Evolutionary conservation across 2,329 filamentous ascomycete species (phyloP), one percentile per base, ranked within the genome.

Genomic region (Fusarium keratoplasticum): DNA sequence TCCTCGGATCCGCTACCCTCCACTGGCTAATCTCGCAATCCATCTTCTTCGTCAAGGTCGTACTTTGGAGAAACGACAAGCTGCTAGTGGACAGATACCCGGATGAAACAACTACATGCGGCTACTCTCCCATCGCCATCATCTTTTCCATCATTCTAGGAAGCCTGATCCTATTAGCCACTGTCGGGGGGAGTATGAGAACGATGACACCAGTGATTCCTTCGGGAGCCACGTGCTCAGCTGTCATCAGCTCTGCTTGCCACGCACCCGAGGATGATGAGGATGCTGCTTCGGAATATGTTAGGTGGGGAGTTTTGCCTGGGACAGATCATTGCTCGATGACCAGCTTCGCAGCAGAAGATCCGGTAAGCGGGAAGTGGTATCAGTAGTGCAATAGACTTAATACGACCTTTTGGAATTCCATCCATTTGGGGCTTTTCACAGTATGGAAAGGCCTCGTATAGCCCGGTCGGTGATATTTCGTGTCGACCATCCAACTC

Each of bases 121-220:
- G 55, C 35, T 58, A 58, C 55, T 58, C 55, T 5, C 55, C 55
- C 55, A 58, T 58, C 35, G 55, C 55, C 35, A 40, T 58, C 35
- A 58, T 58, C 22, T 58, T 58, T 7, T 58, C 55, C 1, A 58
- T 58, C 7, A 58, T 58, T 6, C 35, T 58, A n/a, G 55, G 55
- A 6, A 18, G 20, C 5, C 2, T 58, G 16, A 40, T 58, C 14
- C 35, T 58, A 18, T 22, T 58, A 18, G 55, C 55, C 2, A 58
- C 55, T 14, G 18, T 58, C 14, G 55, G 55, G 4, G 55, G 55
- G 8, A 58, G 55, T n/a, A 58, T 58, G 55, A 58, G 55, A 58
- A 58, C 55, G 2, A 38, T 38, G 35, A 58, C 10, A 2, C 55
- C 33, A 4, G 35, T 36, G 16, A 38, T 58, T 29, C 55, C 55